Evolutionary conservation across 305 asterid species (phyloP).

Genomic region (Plantago lanceolata): DNA sequence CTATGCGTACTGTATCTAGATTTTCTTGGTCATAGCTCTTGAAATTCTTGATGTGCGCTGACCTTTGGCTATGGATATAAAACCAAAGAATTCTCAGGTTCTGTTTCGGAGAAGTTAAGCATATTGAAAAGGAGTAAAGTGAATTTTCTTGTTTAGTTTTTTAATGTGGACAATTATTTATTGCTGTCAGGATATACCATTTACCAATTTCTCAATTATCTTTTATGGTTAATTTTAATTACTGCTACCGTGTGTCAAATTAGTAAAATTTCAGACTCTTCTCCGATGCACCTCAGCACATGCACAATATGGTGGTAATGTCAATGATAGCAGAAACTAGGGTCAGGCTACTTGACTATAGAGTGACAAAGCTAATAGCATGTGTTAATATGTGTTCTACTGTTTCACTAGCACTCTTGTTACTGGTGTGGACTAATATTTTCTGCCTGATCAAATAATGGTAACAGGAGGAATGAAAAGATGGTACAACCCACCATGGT

Average conservation of each 20-base stretch:
- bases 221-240: too few species aligned
- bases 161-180: background rate
- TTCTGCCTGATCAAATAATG: constrained; percentile 26
- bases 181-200: background rate
- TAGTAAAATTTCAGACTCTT: background rate
- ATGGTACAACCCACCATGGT: constrained; percentile 99
- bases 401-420: constrained; percentile 18
- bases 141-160: background rate
- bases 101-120: background rate
- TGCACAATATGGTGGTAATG: background rate
- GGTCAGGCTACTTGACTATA: background rate
- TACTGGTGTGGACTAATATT: constrained; percentile 22
- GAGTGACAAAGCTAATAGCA: constrained; percentile 12
- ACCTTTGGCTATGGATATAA: background rate
- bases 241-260: background rate
- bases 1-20: background rate
- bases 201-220: background rate
- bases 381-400: constrained; percentile 4
- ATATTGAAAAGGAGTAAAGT: background rate
- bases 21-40: background rate
- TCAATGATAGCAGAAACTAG: too few species aligned
- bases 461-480: constrained; percentile 72
- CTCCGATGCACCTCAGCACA: background rate
- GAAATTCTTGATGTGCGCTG: background rate
- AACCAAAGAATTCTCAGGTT: background rate